Evolutionary conservation across 2,329 filamentous ascomycete genomes (phyloP).

Genomic region (Acrodontium crateriforme): DNA sequence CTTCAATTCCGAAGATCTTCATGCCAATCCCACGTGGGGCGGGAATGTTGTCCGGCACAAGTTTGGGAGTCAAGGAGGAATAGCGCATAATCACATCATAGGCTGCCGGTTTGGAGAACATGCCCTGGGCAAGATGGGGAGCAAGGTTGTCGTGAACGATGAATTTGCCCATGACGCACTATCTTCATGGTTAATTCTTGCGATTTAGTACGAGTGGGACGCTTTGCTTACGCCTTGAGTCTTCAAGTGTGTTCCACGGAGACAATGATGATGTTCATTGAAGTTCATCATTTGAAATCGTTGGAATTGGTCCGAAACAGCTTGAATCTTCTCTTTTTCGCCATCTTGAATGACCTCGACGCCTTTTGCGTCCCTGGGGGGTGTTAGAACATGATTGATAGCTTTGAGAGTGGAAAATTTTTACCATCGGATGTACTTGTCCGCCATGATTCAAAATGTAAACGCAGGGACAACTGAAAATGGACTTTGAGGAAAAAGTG

Average conservation of each 20-base stretch:
- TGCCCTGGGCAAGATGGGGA: conserved; percentile 23
- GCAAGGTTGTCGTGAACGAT: conserved; percentile 21
- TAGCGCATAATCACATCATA: conserved; percentile 26
- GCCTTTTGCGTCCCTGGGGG: conserved; percentile 19
- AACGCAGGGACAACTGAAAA: no score
- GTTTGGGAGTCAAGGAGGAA: conserved; percentile 23
- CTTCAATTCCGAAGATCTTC: conserved; percentile 24
- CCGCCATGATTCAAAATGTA: no score
- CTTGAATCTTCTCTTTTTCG: conserved; percentile 23
- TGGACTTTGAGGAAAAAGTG: no score
- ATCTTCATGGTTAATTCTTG: no score
- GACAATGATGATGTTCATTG: conserved; percentile 24
- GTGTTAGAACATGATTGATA: neutral
- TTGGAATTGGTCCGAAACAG: conserved; percentile 24
- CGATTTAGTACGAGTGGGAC: no score
- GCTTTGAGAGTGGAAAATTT: neutral
- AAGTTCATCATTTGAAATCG: conserved; percentile 28
- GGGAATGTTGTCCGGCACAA: conserved; percentile 23
- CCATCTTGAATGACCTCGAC: conserved; percentile 20
- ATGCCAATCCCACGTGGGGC: conserved; percentile 23
- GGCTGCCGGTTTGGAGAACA: conserved; percentile 21
- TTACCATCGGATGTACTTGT: conserved; percentile 13
- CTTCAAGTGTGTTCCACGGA: conserved; percentile 26
- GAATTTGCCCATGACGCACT: conserved; percentile 21
- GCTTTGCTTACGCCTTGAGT: conserved; percentile 17